phyloP scores from a whole-genome alignment of 2,329 filamentous ascomycete genomes.

The Diaporthe sp. region DNA sequence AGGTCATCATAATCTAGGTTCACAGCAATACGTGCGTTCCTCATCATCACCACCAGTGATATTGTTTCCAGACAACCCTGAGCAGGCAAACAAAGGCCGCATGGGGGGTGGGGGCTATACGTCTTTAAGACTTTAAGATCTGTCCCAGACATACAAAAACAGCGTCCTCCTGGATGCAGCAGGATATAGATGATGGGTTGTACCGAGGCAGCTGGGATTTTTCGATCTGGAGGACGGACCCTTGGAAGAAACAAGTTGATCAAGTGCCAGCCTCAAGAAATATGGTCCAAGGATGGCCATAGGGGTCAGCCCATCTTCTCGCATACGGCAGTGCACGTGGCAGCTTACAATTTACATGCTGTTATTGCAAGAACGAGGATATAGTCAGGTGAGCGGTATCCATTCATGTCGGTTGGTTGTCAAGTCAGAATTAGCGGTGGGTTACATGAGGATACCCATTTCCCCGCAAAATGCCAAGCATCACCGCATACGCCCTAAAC shows the following conservation, averaged over 20 bases:
- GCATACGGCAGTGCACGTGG: no score
- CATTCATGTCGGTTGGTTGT: not conserved
- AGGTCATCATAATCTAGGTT: not conserved
- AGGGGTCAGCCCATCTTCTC: no score
- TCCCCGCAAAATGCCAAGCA: constrained; percentile 29
- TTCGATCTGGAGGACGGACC: constrained; percentile 36
- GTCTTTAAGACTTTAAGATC: constrained; percentile 38
- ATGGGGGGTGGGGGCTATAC: constrained; percentile 21
- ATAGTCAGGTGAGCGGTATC: not conserved
- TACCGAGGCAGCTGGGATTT: constrained; percentile 29
- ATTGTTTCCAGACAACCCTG: not conserved
- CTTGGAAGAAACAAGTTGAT: constrained; percentile 17
- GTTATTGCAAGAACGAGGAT: not conserved
- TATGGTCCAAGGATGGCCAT: no score
- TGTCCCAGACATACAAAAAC: constrained; percentile 30
- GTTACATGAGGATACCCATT: not conserved
- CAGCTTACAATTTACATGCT: no score
- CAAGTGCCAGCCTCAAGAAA: no score
- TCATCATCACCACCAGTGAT: no score
- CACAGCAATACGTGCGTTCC: no score
- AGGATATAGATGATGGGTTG: constrained; percentile 37
- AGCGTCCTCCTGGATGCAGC: constrained; percentile 40
- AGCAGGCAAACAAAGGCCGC: not conserved
- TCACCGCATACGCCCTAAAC: not conserved
- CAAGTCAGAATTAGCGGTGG: not conserved